These are phyloP conservation scores for Alopecurus myosuroides DNA, from an alignment of 176 grass and related monocot genomes.

Conservation along the genomic window DNA sequence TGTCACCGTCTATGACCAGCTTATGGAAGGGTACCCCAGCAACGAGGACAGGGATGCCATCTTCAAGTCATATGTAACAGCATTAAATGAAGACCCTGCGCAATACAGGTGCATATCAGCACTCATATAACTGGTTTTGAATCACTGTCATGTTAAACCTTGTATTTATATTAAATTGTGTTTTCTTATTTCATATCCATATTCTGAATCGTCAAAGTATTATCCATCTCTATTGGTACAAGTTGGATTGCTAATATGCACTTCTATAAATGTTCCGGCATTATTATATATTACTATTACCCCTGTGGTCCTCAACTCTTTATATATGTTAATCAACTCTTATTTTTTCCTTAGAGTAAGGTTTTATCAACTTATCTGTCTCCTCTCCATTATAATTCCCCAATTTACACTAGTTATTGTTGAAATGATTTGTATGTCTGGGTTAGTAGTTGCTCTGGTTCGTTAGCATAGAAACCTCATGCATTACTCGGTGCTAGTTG, in stretches of 20 bases:
- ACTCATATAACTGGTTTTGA: neutral
- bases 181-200: neutral
- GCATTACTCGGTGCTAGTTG: neutral
- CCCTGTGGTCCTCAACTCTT: neutral
- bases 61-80: slow-evolving; percentile 72
- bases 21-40: slow-evolving; percentile 95
- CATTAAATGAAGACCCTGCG: slow-evolving; percentile 83
- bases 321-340: neutral
- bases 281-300: slow-evolving; percentile 1
- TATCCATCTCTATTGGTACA: neutral
- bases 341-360: neutral
- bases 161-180: neutral
- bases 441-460: slow-evolving; percentile 11
- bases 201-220: neutral
- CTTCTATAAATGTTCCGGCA: neutral
- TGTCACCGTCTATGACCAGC: slow-evolving; percentile 88
- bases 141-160: slow-evolving; percentile 4
- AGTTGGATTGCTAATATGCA: neutral
- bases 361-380: neutral
- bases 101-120: slow-evolving; percentile 62
- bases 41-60: slow-evolving; percentile 70
- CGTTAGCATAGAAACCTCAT: neutral
- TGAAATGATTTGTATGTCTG: neutral
- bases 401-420: neutral
- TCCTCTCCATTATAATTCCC: neutral